Base-by-base conservation (phyloP, 306 rosid genomes). In the Gleditsia sinensis region DNA sequence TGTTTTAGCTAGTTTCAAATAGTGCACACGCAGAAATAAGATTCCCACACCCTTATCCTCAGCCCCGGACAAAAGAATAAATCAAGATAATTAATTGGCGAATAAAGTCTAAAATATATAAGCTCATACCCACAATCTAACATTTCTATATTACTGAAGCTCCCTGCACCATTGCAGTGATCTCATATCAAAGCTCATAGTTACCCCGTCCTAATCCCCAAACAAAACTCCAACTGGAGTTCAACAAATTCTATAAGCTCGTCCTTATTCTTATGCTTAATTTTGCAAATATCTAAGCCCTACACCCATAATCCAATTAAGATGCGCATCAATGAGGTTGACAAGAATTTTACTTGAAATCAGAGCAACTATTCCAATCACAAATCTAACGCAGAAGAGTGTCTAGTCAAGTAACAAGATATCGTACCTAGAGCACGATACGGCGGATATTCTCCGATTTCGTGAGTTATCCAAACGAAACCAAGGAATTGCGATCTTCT, bases 341-440 rank as follows among this genome's bases (percentile, higher is more conserved):
- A 42, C n/a, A 42, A 10, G 12, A 11, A 40, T 10, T 1, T 9
- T 9, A 42, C 10, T 39, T 39, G 1, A 7, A 39, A 39, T 39
- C 45, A 1, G 13, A 1, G 13, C 13, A 39, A 39, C 12, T 39
- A 39, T 1, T 39, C 45, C 45, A 39, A 9, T n/a, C 45, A 39
- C 45, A 39, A 39, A 39, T 39, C 12, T n/a, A 42, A 10, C 48
- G 32, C 32, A 42, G 2, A 42, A 42, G 11, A 42, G 16, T 42
- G 11, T 13, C n/a, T 9, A 42, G 16, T 42, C 48, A 42, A 19
- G 49, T 49, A 67, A 27, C 17, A 9, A 39, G 46, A 67, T 27
- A 23, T 28, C 24, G 56, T 63, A 75, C 81, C 84, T 57, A 28
- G 28, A 7, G 51, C 36, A 69, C 58, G 70, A 81, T 76, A 60